A percentile compares a stretch with the other conserved stretches of the same genome.
phyloP scores from a whole-genome alignment of 352 stramenopile species.

The Albugo candida region DNA sequence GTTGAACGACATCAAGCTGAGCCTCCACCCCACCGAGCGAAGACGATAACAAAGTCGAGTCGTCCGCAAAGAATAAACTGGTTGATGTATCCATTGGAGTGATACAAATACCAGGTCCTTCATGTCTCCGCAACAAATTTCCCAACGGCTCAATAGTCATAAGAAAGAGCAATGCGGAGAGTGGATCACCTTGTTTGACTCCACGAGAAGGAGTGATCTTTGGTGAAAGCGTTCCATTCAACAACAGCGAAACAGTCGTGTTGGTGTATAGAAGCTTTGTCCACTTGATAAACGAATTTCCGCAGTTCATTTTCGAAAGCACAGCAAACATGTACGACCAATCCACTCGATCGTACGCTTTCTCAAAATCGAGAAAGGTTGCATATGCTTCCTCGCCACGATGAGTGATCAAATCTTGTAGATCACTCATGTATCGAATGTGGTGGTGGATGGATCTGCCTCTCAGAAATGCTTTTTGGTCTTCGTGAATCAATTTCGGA shows the following conservation, averaged over 20 bases:
- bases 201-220: conserved; percentile 4
- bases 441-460: conserved; percentile 8
- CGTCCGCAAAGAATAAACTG: conserved; percentile 7
- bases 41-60: conserved; percentile 5
- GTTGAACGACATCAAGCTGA: conserved; percentile 4
- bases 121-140: conserved; percentile 1
- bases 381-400: background rate
- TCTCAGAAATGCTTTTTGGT: conserved; percentile 3
- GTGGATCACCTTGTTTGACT: conserved; percentile 7
- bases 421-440: conserved; percentile 5
- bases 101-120: background rate
- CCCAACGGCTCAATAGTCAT: conserved; percentile 4
- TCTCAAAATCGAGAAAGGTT: background rate
- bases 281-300: conserved; percentile 2
- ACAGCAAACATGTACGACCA: conserved; percentile 8
- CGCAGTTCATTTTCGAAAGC: conserved; percentile 7
- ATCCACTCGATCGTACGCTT: conserved; percentile 5
- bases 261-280: conserved; percentile 6
- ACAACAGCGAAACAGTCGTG: conserved; percentile 1
- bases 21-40: conserved; percentile 1
- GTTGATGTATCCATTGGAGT: background rate
- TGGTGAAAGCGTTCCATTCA: conserved; percentile 8
- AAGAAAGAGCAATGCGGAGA: conserved; percentile 9
- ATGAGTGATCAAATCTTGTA: conserved; percentile 6
- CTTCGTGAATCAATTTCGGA: conserved; percentile 2